Evolutionary conservation across 306 rosid species (phyloP).

Genomic region (Hylodesmum podocarpum): DNA sequence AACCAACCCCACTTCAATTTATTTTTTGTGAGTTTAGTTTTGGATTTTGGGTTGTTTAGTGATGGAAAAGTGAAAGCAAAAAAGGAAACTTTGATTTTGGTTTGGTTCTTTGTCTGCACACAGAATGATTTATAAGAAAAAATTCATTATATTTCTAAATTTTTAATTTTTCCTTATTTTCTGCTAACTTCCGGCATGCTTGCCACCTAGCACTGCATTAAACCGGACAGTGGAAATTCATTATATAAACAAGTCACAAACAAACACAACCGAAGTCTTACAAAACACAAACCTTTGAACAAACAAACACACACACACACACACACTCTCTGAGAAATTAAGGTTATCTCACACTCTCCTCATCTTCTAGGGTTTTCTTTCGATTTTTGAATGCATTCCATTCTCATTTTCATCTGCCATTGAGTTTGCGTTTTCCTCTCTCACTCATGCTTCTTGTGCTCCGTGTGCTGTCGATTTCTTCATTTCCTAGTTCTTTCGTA

Average conservation of each 20-base stretch:
- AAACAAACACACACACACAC: no score
- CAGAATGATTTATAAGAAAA: no score
- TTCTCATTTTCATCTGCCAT: conserved; percentile 1
- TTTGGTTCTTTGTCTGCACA: not conserved
- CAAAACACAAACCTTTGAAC: not conserved
- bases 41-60: conserved; percentile 19
- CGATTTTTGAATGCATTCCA: not conserved
- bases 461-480: not conserved
- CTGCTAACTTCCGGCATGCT: no score
- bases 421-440: conserved; percentile 7
- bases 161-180: no score
- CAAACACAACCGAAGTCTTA: not conserved
- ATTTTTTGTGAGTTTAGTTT: not conserved
- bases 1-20: not conserved
- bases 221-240: no score
- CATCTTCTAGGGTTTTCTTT: conserved; percentile 30
- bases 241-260: not conserved
- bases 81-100: not conserved
- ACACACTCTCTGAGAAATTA: conserved; percentile 1
- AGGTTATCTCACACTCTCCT: conserved; percentile 2
- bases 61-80: not conserved
- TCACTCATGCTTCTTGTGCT: not conserved
- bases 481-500: not conserved
- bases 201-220: no score
- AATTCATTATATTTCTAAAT: no score